Evolutionary conservation across 306 rosid genomes (phyloP), one percentile per base, ranked within the genome.

Genomic region (Cercis canadensis): DNA sequence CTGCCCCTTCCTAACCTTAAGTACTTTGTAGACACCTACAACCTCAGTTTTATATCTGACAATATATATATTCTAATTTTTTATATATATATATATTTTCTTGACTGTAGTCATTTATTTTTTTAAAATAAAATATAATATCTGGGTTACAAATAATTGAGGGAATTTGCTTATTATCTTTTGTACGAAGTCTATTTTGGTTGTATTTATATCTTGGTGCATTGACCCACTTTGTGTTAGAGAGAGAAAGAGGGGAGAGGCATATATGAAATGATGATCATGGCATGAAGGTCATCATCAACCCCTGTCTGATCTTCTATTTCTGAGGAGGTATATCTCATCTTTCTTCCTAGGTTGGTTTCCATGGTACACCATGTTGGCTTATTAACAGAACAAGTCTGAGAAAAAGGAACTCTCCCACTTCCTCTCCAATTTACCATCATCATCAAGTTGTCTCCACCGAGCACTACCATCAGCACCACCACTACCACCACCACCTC

Each of bases 221-320:
- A 91, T 91, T 94, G 97, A 91, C 99, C 88, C 87, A 76, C 80
- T 65, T 56, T 11, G 67, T 54, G 75, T 65, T 80, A 46, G 60
- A 73, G 59, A 56, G 83, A 75, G 54, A 52, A 73, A 45, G 73
- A 70, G 46, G 14, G 49, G 52, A 3, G 44, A 51, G 60, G 67
- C 58, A 66, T 34, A 77, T 78, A 79, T 82, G 67, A 83, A 72
- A 79, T 81, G 81, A 62, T 75, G 86, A 84, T 64, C 84, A 73
- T 83, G 71, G 81, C 79, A 80, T 43, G 81, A 62, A 76, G 79
- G 84, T 90, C 92, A 80, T 83, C 86, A 83, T 92, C 95, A 82
- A 5, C 40, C 77, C 83, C 82, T 77, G 80, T 77, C 81, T 83
- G 84, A 80, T 87, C 87, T 75, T 89, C 86, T 84, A 66, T 81